Evolutionary conservation across 495 filamentous ascomycete genomes (phyloP).

Genomic region (Achaetomiella virescens): DNA sequence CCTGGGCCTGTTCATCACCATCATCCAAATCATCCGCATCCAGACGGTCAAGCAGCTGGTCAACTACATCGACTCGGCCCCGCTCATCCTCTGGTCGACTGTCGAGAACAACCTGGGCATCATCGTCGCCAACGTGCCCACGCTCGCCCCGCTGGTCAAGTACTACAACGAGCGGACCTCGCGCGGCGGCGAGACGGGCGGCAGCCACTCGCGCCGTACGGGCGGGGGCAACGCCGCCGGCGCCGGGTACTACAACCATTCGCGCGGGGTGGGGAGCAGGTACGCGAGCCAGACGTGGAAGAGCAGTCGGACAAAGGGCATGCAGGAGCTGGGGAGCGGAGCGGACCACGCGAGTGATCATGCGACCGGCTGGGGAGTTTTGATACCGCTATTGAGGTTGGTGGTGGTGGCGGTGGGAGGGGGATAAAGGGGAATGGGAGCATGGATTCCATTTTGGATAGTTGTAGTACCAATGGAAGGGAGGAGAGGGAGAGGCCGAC

Average conservation of each 20-base stretch:
- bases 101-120: constrained; percentile 49
- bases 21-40: constrained; percentile 51
- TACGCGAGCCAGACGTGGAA: constrained; percentile 22
- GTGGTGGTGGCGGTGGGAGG: neutral
- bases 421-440: constrained; percentile 15
- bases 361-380: constrained; percentile 14
- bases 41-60: constrained; percentile 39
- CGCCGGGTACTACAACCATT: constrained; percentile 36
- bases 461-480: neutral
- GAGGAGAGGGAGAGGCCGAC: neutral
- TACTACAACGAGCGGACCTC: constrained; percentile 29
- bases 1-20: constrained; percentile 48
- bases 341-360: constrained; percentile 18
- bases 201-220: too few species aligned
- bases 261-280: too few species aligned
- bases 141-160: constrained; percentile 46
- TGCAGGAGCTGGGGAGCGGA: constrained; percentile 2
- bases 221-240: constrained; percentile 22
- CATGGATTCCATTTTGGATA: constrained; percentile 19
- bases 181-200: neutral
- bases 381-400: constrained; percentile 6
- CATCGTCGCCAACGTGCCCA: constrained; percentile 44
- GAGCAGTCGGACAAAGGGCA: constrained; percentile 6
- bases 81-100: constrained; percentile 46
- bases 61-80: constrained; percentile 41